Evolutionary conservation across 2,329 filamentous ascomycete species (phyloP).

Genomic region (Pseudocercospora pini-densiflorae): DNA sequence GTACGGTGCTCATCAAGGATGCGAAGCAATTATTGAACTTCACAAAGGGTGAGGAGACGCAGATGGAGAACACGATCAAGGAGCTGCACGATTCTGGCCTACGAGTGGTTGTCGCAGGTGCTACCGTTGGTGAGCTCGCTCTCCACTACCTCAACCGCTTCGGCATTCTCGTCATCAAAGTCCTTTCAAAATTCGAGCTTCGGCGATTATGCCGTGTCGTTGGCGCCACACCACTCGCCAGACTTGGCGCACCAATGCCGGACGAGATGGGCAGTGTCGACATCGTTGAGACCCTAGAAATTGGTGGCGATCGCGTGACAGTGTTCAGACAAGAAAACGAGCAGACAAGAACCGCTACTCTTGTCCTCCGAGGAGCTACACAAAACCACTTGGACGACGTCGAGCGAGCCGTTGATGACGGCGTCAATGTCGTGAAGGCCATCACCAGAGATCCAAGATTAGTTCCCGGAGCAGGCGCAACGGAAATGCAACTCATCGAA

Average conservation of each 20-base stretch:
- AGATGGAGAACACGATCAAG: conserved; percentile 90
- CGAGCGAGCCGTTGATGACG: conserved; percentile 95
- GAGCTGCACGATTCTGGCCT: conserved; percentile 93
- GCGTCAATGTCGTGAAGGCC: conserved; percentile 98
- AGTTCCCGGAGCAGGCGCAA: conserved; percentile 91
- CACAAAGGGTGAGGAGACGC: conserved; percentile 92
- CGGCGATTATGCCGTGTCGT: conserved; percentile 94
- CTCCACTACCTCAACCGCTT: conserved; percentile 98
- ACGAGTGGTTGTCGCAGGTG: conserved; percentile 87
- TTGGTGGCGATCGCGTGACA: conserved; percentile 96
- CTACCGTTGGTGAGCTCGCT: conserved; percentile 92
- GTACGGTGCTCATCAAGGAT: conserved; percentile 94
- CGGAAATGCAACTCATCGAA: conserved; percentile 92
- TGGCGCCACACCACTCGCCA: conserved; percentile 92
- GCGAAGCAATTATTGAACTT: conserved; percentile 99
- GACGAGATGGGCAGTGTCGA: conserved; percentile 98
- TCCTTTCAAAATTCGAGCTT: conserved; percentile 97
- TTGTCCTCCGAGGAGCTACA: conserved; percentile 92
- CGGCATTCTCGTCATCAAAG: conserved; percentile 93
- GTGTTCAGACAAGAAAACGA: conserved; percentile 98
- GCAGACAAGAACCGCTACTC: conserved; percentile 86
- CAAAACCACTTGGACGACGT: conserved; percentile 98
- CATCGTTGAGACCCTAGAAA: conserved; percentile 94
- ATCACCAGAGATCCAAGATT: conserved; percentile 92
- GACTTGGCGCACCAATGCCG: conserved; percentile 97